Conservation (phyloP, 73 alveolate genomes). For the Paramecium pentaurelia region DNA sequence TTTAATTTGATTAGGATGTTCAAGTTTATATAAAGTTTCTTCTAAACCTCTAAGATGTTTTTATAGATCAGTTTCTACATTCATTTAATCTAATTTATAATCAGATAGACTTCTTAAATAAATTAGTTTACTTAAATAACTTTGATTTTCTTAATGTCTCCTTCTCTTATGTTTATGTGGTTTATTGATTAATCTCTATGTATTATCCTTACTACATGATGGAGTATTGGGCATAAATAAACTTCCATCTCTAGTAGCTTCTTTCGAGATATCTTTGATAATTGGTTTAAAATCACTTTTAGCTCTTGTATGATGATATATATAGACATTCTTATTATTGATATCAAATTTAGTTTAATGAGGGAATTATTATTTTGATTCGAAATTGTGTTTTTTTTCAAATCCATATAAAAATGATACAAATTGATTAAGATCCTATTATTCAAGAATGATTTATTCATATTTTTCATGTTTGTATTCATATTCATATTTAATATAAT, state of each 20-base stretch:
- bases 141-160: background rate
- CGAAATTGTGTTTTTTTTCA: background rate
- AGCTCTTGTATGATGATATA: background rate
- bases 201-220: background rate
- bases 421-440: background rate
- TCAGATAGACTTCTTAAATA: background rate
- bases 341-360: background rate
- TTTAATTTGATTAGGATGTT: background rate
- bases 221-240: background rate
- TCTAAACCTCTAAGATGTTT: background rate
- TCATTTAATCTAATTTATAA: background rate
- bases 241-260: background rate
- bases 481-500: background rate
- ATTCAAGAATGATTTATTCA: background rate
- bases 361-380: background rate
- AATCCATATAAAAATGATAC: background rate
- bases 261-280: background rate
- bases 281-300: background rate
- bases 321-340: background rate
- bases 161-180: background rate
- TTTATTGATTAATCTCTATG: background rate
- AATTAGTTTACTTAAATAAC: constrained; percentile 30
- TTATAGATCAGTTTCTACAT: background rate
- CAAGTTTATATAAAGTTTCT: background rate
- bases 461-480: background rate